Evolutionary conservation across 2,329 filamentous ascomycete genomes (phyloP), one percentile per base, ranked within the genome.

Genomic region (Botrytis byssoidea): DNA sequence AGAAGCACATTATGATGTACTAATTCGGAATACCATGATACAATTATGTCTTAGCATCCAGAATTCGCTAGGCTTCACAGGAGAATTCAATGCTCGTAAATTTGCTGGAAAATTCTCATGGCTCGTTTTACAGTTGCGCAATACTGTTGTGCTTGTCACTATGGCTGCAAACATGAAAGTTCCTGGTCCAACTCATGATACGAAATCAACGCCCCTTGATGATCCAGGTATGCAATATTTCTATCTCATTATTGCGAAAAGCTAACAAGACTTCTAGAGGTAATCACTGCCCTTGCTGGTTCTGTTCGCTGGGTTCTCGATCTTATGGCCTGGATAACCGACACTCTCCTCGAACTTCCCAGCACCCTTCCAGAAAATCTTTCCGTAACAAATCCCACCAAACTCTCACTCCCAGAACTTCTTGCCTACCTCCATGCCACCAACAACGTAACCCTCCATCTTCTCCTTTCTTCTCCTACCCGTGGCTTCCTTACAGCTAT

Each of bases 271-370:
- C 8, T 42, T 35, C 25, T 16, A 90, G 93, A 95, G 80, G 89
- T 93, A 20, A 88, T 95, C 3, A 88, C 90, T 59, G 88, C 91
- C 63, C 84, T 97, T 18, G 88, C 91, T 8, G 93, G 93, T 35
- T 92, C 94, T 72, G 89, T 92, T 6, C 91, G 88, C 79, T 98
- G 95, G 95, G 89, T 89, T 0, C 85, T 94, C 51, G 91, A 95
- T 74, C 85, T 97, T 22, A 82, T 91, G 64, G 85, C 87, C 3
- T 91, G 89, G 88, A 81, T 91, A 18, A 84, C 85, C n/a, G 88
- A 91, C 77, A 85, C 85, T 29, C 82, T 91, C 3, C 88, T 90
- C 75, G 82, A 85, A 59, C 84, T 91, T 18, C 83, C 87, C 68
- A 85, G 86, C 68, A 87, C 89, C 74, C 79, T 81, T 1, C 77